phyloP scores from a whole-genome alignment of 495 filamentous ascomycete species.

The Oidiodendron maius region DNA sequence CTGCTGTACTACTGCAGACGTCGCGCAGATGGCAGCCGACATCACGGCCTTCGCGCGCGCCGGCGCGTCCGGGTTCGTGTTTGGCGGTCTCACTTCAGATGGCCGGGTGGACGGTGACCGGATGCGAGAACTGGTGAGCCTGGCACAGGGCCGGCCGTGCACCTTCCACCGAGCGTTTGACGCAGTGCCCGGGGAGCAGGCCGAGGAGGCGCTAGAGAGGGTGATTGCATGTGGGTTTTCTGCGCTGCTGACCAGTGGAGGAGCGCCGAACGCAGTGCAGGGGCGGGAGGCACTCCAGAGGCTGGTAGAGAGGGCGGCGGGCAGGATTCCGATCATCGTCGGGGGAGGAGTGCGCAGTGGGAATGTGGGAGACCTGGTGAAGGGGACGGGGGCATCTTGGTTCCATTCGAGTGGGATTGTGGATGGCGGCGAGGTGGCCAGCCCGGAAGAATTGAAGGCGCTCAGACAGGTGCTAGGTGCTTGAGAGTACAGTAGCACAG shows the following conservation, averaged over 20 bases:
- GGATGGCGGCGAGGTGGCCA: slow-evolving; percentile 6
- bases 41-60: slow-evolving; percentile 26
- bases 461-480: slow-evolving; percentile 1
- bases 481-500: too few relatives aligned
- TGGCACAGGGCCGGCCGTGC: slow-evolving; percentile 36
- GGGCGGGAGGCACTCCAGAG: slow-evolving; percentile 24
- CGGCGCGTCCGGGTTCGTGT: slow-evolving; percentile 45
- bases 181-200: slow-evolving; percentile 22
- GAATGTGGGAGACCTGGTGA: slow-evolving; percentile 27
- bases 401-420: slow-evolving; percentile 38
- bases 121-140: slow-evolving; percentile 32
- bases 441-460: slow-evolving; percentile 6
- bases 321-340: slow-evolving; percentile 17
- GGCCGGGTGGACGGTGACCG: slow-evolving; percentile 28
- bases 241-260: slow-evolving; percentile 43
- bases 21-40: slow-evolving; percentile 33
- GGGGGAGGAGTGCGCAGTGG: slow-evolving; percentile 28
- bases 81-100: slow-evolving; percentile 33
- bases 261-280: slow-evolving; percentile 32
- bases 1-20: slow-evolving; percentile 31
- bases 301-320: slow-evolving; percentile 11
- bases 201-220: slow-evolving; percentile 22
- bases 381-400: slow-evolving; percentile 19
- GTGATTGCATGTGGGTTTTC: slow-evolving; percentile 37
- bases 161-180: slow-evolving; percentile 53